Conservation (phyloP, 78 protist species). For the Dictyostelium purpureum region DNA sequence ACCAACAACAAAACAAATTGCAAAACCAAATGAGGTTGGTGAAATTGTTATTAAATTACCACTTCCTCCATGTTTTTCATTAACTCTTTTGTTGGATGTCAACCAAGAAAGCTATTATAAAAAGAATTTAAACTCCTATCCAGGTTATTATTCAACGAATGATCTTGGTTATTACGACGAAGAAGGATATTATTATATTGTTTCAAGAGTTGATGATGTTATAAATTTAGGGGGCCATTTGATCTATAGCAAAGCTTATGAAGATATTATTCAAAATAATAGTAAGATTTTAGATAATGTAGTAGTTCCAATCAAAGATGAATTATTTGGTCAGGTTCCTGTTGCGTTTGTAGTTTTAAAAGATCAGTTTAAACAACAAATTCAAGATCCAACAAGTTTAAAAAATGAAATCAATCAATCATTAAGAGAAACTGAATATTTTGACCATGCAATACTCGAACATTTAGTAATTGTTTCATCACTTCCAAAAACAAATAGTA, state of each 20-base stretch:
- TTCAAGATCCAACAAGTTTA: not conserved
- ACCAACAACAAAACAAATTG: not conserved
- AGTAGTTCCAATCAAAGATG: not conserved
- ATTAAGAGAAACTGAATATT: not conserved
- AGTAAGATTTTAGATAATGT: not conserved
- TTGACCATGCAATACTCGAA: not conserved
- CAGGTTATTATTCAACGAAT: not conserved
- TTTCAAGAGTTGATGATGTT: constrained; percentile 15
- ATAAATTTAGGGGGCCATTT: not conserved
- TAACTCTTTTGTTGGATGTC: not conserved
- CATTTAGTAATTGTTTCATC: not conserved
- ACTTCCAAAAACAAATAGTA: not conserved
- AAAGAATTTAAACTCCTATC: not conserved
- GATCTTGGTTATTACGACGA: not conserved
- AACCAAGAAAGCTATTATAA: not conserved
- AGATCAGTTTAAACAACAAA: not conserved
- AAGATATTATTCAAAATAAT: not conserved
- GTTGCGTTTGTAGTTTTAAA: not conserved
- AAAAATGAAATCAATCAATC: not conserved
- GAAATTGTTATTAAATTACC: constrained; percentile 8
- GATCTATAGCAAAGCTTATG: not conserved
- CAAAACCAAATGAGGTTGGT: not conserved
- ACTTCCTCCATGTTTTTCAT: not conserved
- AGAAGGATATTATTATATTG: not conserved
- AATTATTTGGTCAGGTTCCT: not conserved